Evolutionary conservation across 257 asterid species (phyloP), one percentile per base, ranked within the genome.

Genomic region (Solanum chmielewskii): DNA sequence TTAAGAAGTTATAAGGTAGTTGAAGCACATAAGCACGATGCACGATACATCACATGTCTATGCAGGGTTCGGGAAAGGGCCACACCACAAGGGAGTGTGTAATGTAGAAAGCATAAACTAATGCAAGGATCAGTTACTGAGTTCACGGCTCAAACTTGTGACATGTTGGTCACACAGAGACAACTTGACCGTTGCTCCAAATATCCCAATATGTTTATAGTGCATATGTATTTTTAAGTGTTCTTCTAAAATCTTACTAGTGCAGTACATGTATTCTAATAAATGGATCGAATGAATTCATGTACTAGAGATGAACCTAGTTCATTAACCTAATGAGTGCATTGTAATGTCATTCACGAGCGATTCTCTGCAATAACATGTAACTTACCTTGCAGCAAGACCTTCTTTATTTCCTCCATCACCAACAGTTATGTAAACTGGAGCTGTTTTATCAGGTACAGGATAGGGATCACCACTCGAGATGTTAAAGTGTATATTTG

Each of bases 361-460:
- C 10, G 18, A 74, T 74, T 8, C 11, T 74, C 11, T 23, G 56
- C 60, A 12, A 76, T 42, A 41, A 7, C 20, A 75, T 75, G 83
- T 14, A 59, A 47, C 62, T 66, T 87, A 94, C 99, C 90, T 97
- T 87, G 77, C 86, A 87, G 99, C 99, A 45, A 97, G 98, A 83
- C 99, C 99, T 91, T 97, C 99, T 91, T 95, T 98, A 91, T 97
- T 97, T 90, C 99, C 98, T 91, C 99, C 98, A 90, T 97, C 99
- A 33, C 99, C 99, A 12, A 97, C 98, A 42, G 98, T 97, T 45
- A 97, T 91, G 92, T 97, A 97, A 39, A 97, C 92, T 29, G 99
- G 99, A 87, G 99, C 99, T 31, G 98, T 90, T 92, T 95, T 89
- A 88, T 94, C 98, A 1, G 98, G 95, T 47, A 91, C 88, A 2